These are phyloP conservation scores for Phytophthora chlamydospora DNA, from an alignment of 352 stramenopile genomes.

Conservation along the genomic window DNA sequence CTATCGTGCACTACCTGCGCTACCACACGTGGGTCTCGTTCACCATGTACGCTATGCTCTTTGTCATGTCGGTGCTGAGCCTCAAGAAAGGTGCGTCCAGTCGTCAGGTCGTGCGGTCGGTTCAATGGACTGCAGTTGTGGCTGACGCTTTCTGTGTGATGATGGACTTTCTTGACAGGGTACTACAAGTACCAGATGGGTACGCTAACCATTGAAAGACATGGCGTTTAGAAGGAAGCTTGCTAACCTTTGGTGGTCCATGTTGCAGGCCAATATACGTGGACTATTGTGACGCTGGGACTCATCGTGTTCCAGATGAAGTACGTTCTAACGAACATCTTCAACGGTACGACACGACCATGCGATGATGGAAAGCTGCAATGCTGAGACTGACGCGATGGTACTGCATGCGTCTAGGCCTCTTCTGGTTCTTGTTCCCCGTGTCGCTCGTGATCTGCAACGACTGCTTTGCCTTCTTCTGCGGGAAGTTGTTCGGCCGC, in stretches of 20 bases:
- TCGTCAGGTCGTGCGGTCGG: conserved; percentile 9
- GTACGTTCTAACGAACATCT: conserved; percentile 97
- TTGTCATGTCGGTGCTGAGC: conserved; percentile 96
- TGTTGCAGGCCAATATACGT: conserved; percentile 91
- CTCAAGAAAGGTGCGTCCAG: conserved; percentile 84
- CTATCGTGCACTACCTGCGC: conserved; percentile 87
- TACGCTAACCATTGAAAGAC: conserved; percentile 20
- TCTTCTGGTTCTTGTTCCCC: conserved; percentile 96
- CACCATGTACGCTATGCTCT: conserved; percentile 93
- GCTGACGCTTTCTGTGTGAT: conserved; percentile 5
- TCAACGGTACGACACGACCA: conserved; percentile 70
- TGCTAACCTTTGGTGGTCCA: conserved; percentile 2
- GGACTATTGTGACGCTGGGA: conserved; percentile 95
- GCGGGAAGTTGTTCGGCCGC: conserved; percentile 81
- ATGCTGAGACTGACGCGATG: conserved; percentile 11
- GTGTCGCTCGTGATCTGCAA: conserved; percentile 95
- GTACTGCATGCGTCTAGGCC: conserved; percentile 42
- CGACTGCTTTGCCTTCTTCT: conserved; percentile 96
- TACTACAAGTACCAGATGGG: conserved; percentile 97
- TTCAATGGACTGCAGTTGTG: conserved; percentile 14
- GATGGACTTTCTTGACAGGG: conserved; percentile 39
- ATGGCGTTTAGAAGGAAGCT: background rate
- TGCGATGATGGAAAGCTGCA: background rate
- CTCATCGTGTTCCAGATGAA: conserved; percentile 97
- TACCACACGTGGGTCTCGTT: conserved; percentile 95